A percentile compares a stretch with the other conserved stretches of the same genome.
Conservation (phyloP, 352 stramenopile species). For the Blastocystis sp. region DNA sequence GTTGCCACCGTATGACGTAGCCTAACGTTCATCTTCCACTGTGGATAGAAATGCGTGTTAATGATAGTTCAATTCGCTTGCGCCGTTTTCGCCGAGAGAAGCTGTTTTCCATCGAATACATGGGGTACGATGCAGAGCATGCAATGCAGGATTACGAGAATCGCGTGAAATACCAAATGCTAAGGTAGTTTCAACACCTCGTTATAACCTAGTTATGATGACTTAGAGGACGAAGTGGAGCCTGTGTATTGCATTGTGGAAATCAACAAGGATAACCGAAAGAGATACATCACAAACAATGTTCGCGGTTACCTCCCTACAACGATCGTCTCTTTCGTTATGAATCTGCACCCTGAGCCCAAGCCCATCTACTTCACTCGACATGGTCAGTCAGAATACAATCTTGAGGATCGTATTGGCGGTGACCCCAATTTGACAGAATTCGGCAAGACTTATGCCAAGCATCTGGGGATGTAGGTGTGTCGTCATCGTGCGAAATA, state of each 20-base stretch:
- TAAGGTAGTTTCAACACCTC: conserved; percentile 67
- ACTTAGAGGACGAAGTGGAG: conserved; percentile 66
- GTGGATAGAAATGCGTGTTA: conserved; percentile 62
- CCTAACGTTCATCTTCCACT: conserved; percentile 54
- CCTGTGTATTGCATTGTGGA: conserved; percentile 56
- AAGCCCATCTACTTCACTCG: conserved; percentile 90
- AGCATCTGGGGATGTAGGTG: conserved; percentile 78
- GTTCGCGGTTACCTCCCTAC: conserved; percentile 73
- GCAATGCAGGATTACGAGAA: conserved; percentile 71
- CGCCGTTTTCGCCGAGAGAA: conserved; percentile 70
- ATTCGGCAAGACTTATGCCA: conserved; percentile 83
- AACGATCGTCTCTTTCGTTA: conserved; percentile 67
- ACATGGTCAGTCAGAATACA: conserved; percentile 94
- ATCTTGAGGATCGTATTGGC: conserved; percentile 90
- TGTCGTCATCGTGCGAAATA: neutral
- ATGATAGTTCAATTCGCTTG: conserved; percentile 24
- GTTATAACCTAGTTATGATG: neutral
- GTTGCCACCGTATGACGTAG: neutral
- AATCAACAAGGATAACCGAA: conserved; percentile 67
- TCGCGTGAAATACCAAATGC: conserved; percentile 69
- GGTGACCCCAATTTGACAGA: conserved; percentile 85
- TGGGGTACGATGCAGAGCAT: conserved; percentile 68
- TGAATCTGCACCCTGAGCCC: conserved; percentile 84
- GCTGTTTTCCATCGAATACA: conserved; percentile 72
- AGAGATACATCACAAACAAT: conserved; percentile 71